Evolutionary conservation across 176 grass and related monocot genomes (phyloP), one percentile per base, ranked within the genome.

Genomic region (Alopecurus myosuroides): DNA sequence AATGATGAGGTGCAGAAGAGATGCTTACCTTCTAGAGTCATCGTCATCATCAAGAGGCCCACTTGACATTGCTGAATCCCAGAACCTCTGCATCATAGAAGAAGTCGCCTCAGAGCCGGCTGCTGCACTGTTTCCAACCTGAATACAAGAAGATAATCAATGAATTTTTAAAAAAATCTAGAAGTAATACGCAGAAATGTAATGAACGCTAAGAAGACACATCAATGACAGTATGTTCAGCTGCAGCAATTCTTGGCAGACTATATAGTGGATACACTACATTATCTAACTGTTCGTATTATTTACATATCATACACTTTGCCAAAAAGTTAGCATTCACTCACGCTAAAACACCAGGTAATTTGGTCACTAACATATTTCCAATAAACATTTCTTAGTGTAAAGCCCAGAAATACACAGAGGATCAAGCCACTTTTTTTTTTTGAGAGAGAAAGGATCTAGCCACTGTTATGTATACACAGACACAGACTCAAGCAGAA

Each of bases 21-120:
- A 86, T 41, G 63, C 46, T 68, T 76, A 95, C 97, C 97, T 99
- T 88, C 86, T 77, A 71, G 85, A 94, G 77, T 99, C 97, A 74
- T 86, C 86, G 5, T 99, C 93, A 22, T 96, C 91, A 86, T 99
- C 93, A 50, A 95, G 73, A 75, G 93, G 93, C 82, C 91, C 91
- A 84, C 95, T 90, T 78, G 91, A 89, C 89, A 99, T 93, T 60
- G 93, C 91, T 55, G 97, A 96, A 90, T 99, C 97, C 97, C 91
- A 99, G 81, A 99, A 99, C 79, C 89, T 96, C 50, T 96, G 97
- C 97, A 99, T 94, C 93, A 96, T 94, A 22, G 97, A 70, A 77
- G 89, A 89, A 48, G 89, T 71, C 3, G 73, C 82, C 72, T 99
- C 89, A 25, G 88, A 89, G 76, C 78, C 88, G 36, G 83, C 30